Conservation (phyloP, 768 basidiomycete species). For the Omphalotus guepiniiformis region DNA sequence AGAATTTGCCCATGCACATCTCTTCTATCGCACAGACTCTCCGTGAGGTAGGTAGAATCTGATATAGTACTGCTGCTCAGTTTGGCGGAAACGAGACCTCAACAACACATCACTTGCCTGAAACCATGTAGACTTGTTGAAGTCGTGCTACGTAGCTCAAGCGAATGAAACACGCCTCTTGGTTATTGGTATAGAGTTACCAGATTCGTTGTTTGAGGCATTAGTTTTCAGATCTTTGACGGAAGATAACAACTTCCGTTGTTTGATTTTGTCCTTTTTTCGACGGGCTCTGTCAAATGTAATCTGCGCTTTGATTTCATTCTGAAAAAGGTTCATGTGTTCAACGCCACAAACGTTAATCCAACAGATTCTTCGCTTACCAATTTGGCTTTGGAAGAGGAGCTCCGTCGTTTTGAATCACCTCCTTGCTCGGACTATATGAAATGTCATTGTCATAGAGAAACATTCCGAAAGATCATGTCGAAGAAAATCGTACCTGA, state of each 20-base stretch:
- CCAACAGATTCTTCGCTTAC: not conserved
- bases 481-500: constrained; percentile 26
- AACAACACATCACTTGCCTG: not conserved
- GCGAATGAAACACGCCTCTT: constrained; percentile 7
- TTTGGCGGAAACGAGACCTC: no score
- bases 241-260: not conserved
- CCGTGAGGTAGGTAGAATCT: no score
- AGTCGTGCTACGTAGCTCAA: not conserved
- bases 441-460: not conserved
- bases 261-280: not conserved
- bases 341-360: not conserved
- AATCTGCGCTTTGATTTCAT: constrained; percentile 3
- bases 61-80: no score
- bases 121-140: not conserved
- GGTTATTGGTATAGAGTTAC: not conserved
- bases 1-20: no score
- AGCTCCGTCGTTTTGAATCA: not conserved
- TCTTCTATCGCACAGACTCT: no score
- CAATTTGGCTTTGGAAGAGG: not conserved
- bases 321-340: not conserved
- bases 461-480: not conserved
- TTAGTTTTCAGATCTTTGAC: not conserved
- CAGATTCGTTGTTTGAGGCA: not conserved
- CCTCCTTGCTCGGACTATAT: not conserved
- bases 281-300: not conserved